Base-by-base conservation (phyloP, 768 basidiomycete genomes). In the Rhizopogon vinicolor region DNA sequence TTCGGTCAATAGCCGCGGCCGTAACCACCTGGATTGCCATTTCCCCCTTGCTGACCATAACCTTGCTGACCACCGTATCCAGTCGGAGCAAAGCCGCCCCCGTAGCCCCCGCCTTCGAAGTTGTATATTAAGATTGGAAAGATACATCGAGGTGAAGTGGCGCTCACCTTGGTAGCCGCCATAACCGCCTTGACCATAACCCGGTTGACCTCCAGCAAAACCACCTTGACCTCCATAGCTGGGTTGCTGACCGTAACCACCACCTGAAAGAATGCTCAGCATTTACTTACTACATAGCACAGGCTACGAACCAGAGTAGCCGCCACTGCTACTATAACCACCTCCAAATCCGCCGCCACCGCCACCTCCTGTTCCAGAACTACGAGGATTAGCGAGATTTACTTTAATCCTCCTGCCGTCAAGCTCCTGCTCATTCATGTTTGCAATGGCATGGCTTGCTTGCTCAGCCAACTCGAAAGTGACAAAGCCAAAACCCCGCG, bases 401-500 rank as follows among this genome's bases (percentile, higher is more conserved):
- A 86, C 85, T 72, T 93, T 93, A 68, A 98, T 85, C 57, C 89
- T 81, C 61, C 96, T 84, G 50, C 95, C 94, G 73, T 98, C 96
- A 59, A 98, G 85, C 61, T 96, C 92, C 62, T 88, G 84, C 67
- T 97, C 95, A 74, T 98, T 89, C 69, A 96, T 75, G 41, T 69
- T 75, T 44, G 50, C 57, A 68, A 97, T 96, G 44, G 95, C 93
- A 57, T 77, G 76, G 10, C 88, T 75, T 44, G 95, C 95, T 70
- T 96, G 93, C 31, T 72, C 65, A 12, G 65, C 43, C 46, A 71
- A 68, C 60, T 76, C 71, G 71, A 77, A 94, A 53, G 91, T 94
- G 58, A 98, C 94, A 75, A 98, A 98, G 59, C 95, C 95, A 72
- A 98, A 98, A 67, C 95, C 95, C 69, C 95, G 89, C 60, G 93